Evolutionary conservation across 345 rosid species (phyloP), one percentile per base, ranked within the genome.

Genomic region (Populus alba): DNA sequence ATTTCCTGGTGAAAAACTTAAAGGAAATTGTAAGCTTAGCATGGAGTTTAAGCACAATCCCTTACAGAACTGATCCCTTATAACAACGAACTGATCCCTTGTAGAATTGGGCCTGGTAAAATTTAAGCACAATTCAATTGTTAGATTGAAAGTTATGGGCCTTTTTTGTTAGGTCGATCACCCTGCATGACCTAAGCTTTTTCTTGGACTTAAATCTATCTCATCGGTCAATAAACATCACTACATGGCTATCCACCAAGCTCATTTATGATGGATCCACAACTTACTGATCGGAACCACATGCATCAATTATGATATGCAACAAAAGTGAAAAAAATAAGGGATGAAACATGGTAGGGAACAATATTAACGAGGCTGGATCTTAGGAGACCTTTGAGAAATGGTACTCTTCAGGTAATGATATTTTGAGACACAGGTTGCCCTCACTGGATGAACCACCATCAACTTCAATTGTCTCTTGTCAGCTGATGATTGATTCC

Each of bases 391-490:
- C 98, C 93, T 92, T 92, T 20, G 98, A 95, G 91, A 93, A 93
- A 86, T 91, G 97, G 85, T 89, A 95, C 35, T 85, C 97, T 74
- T 85, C 88, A 25, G 94, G 98, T 70, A 92, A 72, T 76, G 94
- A 93, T 77, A 95, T 87, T 80, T 88, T 84, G 71, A 95, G 80
- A 80, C 66, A 76, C 59, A 93, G 84, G 73, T 88, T 89, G 62
- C 97, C 98, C 80, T 89, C 90, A 0, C 68, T 81, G 75, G 98
- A 88, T 35, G 92, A 89, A 75, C 87, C 79, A 7, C 94, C 86
- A 73, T 89, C 83, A 57, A 88, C 89, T 68, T 77, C 82, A 49
- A 92, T 80, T 57, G 86, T 88, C 86, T 85, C 86, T 59, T 86
- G 75, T 95, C 98, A 18, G 91, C 86, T 2, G 92, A 91, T 29